Evolutionary conservation across 1,139 yeast species (phyloP), one percentile per base, ranked within the genome.

Genomic region (Sugiyamaella pinicola): DNA sequence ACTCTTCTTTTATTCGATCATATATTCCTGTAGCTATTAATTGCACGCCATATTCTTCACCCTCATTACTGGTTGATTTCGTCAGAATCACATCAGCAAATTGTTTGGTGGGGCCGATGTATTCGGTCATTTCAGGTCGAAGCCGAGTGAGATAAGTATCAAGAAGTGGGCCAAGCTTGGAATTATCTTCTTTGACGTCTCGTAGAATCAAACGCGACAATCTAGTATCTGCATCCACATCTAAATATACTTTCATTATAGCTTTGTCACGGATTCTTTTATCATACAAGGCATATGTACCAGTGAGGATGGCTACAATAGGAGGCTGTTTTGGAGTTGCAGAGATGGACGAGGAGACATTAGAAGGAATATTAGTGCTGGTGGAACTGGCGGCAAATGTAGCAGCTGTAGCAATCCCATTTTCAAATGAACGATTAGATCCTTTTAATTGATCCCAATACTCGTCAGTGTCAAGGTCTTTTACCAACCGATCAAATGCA

Each of bases 71-170:
- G 17, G 53, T 35, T 0, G 58, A 55, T 26, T 51, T 51, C 2
- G 96, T 96, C 64, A 90, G 76, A 41, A 90, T 81, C 13, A 89
- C 82, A 67, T 90, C 96, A 1, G 96, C 95, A 57, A 74, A 78
- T 55, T 83, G 84, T 67, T 86, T 85, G 1, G 96, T 88, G 13
- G 87, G 89, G 44, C 78, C 78, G 12, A 90, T 84, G 65, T 78
- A 87, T 59, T 83, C 81, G 58, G 77, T 80, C 85, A 85, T 87
- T 64, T 90, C 96, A 3, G 83, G 80, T 55, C 95, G 77, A n/a
- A 90, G 81, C 10, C 77, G 73, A 46, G 78, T 79, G 59, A 90
- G 68, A 66, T 90, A 90, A 28, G 77, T 64, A 54, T 80, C 79
- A 28, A 90, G 69, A 26, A 88, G 75, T 0, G 68, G 64, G 42